Evolutionary conservation across 2,329 filamentous ascomycete genomes (phyloP).

Genomic region (Geoglossum cookeanum): DNA sequence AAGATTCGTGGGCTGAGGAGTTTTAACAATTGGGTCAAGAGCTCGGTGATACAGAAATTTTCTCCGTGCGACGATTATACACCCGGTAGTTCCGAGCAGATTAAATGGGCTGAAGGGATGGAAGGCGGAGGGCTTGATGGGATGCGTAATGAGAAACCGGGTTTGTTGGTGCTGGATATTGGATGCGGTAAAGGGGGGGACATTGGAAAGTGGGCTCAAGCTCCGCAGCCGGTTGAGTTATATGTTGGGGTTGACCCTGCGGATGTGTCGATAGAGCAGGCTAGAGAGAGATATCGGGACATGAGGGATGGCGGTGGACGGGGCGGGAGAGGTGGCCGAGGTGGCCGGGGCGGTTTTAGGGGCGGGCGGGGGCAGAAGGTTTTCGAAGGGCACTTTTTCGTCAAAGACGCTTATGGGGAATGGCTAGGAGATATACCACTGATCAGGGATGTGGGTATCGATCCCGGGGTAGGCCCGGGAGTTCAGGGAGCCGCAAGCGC

Average conservation of each 20-base stretch:
- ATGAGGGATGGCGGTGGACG: constrained; percentile 40
- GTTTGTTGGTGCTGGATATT: constrained; percentile 72
- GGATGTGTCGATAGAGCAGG: constrained; percentile 80
- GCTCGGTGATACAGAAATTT: constrained; percentile 91
- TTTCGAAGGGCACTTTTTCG: constrained; percentile 73
- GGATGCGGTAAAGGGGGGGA: constrained; percentile 96
- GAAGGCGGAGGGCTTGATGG: constrained; percentile 13
- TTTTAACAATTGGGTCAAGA: constrained; percentile 99
- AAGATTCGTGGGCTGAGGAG: constrained; percentile 85
- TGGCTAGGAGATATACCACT: constrained; percentile 65
- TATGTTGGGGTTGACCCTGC: constrained; percentile 92
- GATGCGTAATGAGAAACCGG: constrained; percentile 23
- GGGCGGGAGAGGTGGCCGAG: constrained; percentile 29
- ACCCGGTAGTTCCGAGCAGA: constrained; percentile 27
- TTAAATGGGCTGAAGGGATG: constrained; percentile 19
- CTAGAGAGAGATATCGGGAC: constrained; percentile 59
- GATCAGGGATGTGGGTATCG: constrained; percentile 72
- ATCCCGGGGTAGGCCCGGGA: constrained; percentile 44
- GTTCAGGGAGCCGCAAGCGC: constrained; percentile 32
- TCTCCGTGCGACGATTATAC: constrained; percentile 59
- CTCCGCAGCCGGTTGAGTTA: constrained; percentile 73
- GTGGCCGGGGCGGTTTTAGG: constrained; percentile 23
- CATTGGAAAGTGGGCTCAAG: constrained; percentile 86
- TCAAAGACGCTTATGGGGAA: constrained; percentile 84
- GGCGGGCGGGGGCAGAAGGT: constrained; percentile 32